phyloP scores from a whole-genome alignment of 495 filamentous ascomycete species.

The Xanthoparmelia taractica region DNA sequence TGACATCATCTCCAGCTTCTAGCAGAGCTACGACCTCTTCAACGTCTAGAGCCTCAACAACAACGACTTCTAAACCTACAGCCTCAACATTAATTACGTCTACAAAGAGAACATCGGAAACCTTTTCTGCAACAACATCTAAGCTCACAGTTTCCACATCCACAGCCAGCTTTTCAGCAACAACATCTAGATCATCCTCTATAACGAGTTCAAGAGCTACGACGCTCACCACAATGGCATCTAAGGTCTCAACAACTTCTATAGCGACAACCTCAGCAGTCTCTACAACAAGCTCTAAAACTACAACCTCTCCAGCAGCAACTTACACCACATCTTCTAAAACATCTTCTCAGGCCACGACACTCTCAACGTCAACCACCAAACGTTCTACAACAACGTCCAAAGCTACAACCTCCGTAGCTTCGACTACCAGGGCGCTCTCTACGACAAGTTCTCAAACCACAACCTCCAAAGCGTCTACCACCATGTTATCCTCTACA shows the following conservation, averaged over 20 bases:
- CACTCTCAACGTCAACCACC: background rate
- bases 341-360: background rate
- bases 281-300: background rate
- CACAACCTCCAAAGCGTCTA: background rate
- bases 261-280: background rate
- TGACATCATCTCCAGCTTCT: too few species aligned
- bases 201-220: background rate
- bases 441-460: background rate
- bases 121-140: too few species aligned
- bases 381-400: background rate
- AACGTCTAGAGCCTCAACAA: too few species aligned
- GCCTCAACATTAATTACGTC: too few species aligned
- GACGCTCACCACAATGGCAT: too few species aligned
- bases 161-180: too few species aligned
- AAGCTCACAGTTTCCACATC: too few species aligned
- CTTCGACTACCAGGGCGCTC: background rate
- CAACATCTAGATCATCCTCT: too few species aligned
- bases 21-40: too few species aligned
- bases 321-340: background rate
- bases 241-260: too few species aligned
- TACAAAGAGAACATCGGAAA: too few species aligned
- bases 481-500: background rate
- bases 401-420: background rate
- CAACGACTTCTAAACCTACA: too few species aligned
- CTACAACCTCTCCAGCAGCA: background rate